A percentile compares a stretch with the other conserved stretches of the same genome.
Evolutionary conservation across 2,329 filamentous ascomycete species (phyloP).

Genomic region (Hymenoscyphus scutula): DNA sequence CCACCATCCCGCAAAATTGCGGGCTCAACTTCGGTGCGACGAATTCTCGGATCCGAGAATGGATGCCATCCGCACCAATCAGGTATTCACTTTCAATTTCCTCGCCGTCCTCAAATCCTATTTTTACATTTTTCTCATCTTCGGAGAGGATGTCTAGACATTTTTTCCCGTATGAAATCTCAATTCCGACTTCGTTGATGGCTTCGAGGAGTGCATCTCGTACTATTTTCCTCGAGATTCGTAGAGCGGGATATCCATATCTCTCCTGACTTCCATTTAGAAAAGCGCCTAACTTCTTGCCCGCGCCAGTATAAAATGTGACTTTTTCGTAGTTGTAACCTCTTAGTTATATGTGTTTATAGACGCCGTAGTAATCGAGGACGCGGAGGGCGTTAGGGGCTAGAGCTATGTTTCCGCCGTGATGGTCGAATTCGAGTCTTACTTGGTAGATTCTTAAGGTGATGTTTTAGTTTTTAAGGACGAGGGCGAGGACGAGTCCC

Average conservation of each 20-base stretch:
- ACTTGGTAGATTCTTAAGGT: constrained; percentile 11
- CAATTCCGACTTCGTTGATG: background rate
- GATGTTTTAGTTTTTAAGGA: constrained; percentile 8
- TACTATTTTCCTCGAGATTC: background rate
- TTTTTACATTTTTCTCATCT: background rate
- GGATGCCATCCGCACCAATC: constrained; percentile 1
- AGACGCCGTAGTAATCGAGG: constrained; percentile 49
- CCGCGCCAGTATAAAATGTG: background rate
- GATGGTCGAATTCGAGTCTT: background rate
- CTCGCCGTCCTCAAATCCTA: background rate
- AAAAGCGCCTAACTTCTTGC: background rate
- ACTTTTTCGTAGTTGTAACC: constrained; percentile 1
- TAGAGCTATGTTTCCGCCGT: constrained; percentile 53
- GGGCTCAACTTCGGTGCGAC: background rate
- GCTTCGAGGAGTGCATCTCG: background rate
- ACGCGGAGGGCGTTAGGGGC: constrained; percentile 56
- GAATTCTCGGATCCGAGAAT: background rate
- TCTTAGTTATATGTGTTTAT: constrained; percentile 27
- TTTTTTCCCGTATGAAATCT: background rate
- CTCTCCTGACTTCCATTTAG: background rate
- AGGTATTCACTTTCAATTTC: background rate
- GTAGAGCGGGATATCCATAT: background rate
- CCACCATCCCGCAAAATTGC: background rate
- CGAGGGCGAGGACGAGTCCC: constrained; percentile 14
- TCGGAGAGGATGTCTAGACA: background rate